Conservation (phyloP, 176 grass and related monocot species). For the Aegilops bicornis region DNA sequence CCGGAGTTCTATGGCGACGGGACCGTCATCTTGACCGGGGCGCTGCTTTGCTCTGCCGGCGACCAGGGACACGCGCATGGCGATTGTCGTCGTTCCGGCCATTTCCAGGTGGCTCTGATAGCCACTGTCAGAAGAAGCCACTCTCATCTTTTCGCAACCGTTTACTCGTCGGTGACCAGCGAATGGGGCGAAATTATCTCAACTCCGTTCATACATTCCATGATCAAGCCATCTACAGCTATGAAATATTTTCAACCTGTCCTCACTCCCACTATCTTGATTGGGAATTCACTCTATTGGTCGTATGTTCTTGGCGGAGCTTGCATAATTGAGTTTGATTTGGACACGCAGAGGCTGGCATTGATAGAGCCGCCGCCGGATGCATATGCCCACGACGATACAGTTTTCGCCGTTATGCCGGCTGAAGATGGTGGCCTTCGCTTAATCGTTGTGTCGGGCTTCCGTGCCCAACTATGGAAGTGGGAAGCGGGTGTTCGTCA, state of each 20-base stretch:
- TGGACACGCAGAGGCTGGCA: not conserved
- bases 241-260: not conserved
- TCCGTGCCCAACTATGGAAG: not conserved
- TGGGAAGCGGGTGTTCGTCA: not conserved
- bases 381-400: not conserved
- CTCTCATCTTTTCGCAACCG: not conserved
- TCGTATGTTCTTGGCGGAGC: not conserved
- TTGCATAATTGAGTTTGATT: not conserved
- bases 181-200: not conserved
- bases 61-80: not conserved
- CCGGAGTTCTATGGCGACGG: not conserved
- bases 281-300: not conserved
- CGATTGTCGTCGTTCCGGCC: not conserved
- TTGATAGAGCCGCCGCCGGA: not conserved
- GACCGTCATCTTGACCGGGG: not conserved
- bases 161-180: slow-evolving; percentile 9
- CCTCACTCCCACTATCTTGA: not conserved
- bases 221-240: not conserved
- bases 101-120: not conserved
- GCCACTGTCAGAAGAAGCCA: not conserved
- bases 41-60: not conserved
- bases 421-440: not conserved
- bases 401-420: not conserved
- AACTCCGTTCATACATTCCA: not conserved
- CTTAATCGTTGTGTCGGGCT: not conserved